phyloP scores from a whole-genome alignment of 768 basidiomycete genomes.

The Terana coerulea region DNA sequence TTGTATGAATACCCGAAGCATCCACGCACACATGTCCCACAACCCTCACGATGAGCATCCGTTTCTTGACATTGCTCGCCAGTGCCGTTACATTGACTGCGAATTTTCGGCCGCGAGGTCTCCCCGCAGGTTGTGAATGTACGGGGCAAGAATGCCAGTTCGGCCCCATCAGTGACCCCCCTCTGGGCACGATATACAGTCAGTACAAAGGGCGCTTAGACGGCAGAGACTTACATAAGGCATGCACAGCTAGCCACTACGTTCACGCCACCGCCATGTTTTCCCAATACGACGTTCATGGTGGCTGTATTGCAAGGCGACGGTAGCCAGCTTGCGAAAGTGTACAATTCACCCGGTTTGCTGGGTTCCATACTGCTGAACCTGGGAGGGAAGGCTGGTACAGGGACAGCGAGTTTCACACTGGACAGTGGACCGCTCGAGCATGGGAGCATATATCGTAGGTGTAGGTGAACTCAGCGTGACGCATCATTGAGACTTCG shows the following conservation, averaged over 20 bases:
- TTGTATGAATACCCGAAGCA: too few relatives aligned
- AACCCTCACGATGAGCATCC: too few relatives aligned
- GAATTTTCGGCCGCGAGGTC: neutral
- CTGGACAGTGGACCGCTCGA: neutral
- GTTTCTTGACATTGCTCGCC: too few relatives aligned
- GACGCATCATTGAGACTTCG: neutral
- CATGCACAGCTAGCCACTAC: neutral
- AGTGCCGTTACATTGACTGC: too few relatives aligned
- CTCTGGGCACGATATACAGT: neutral
- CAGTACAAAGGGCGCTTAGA: neutral
- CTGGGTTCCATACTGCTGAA: neutral
- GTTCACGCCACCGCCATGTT: conserved; percentile 2
- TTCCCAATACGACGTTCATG: neutral
- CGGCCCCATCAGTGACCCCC: neutral
- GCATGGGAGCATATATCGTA: conserved; percentile 1
- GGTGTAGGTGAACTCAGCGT: neutral
- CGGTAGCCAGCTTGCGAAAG: neutral
- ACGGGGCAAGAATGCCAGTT: neutral
- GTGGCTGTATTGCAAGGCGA: neutral
- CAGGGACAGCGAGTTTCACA: neutral
- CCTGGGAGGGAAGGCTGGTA: conserved; percentile 1
- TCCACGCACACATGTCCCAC: too few relatives aligned
- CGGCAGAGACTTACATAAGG: neutral
- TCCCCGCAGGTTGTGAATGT: neutral
- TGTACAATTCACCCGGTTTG: conserved; percentile 1